These are phyloP conservation scores for Blastobotrys ciferrii DNA, from an alignment of 1,139 yeast species.

Conservation along the genomic window DNA sequence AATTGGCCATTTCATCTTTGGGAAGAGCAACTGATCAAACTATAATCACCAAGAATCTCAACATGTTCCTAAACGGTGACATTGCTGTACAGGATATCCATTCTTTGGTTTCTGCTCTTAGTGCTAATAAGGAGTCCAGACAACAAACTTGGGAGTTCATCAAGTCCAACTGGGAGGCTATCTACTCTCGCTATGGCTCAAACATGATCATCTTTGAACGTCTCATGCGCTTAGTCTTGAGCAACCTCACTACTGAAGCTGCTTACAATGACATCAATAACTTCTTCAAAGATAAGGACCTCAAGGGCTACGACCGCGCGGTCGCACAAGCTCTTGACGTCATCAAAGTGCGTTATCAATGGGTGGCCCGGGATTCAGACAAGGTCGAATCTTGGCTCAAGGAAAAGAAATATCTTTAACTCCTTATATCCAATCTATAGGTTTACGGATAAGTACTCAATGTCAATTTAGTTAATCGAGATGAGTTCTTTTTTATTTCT, in stretches of 20 bases:
- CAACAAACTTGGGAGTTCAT: conserved; percentile 55
- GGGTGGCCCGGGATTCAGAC: conserved; percentile 34
- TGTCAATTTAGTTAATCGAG: too few species aligned
- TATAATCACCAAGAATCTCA: conserved; percentile 43
- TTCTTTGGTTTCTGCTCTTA: conserved; percentile 52
- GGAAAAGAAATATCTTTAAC: conserved; percentile 10
- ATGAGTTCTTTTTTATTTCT: too few species aligned
- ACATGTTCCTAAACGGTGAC: conserved; percentile 41
- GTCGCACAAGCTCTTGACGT: conserved; percentile 36
- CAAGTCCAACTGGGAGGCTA: conserved; percentile 50
- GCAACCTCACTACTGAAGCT: conserved; percentile 46
- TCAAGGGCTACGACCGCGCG: conserved; percentile 40
- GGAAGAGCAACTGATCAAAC: conserved; percentile 51
- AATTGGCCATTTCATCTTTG: conserved; percentile 58
- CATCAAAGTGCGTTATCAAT: conserved; percentile 30
- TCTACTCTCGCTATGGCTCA: conserved; percentile 49
- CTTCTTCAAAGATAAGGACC: conserved; percentile 57
- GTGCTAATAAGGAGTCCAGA: conserved; percentile 51
- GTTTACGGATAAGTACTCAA: too few species aligned
- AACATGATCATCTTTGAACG: conserved; percentile 66
- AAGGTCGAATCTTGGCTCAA: conserved; percentile 36
- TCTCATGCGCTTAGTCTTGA: conserved; percentile 53
- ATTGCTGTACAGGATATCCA: conserved; percentile 74
- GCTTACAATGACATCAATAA: conserved; percentile 46
- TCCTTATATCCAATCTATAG: conserved; percentile 1